Evolutionary conservation across 768 basidiomycete genomes (phyloP).

Genomic region (Russula lepida): DNA sequence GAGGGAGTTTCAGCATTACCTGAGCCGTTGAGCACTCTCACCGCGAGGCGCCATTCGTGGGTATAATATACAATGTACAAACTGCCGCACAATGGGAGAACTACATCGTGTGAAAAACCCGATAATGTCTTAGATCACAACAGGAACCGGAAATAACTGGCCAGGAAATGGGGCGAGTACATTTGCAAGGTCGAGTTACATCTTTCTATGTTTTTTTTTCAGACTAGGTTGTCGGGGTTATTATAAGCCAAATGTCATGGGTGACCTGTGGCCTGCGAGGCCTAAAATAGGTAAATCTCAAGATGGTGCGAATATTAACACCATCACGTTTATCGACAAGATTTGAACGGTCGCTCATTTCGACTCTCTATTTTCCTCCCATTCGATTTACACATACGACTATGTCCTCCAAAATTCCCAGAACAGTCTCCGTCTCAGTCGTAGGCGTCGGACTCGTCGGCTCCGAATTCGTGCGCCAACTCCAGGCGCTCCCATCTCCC

Average conservation of each 20-base stretch:
- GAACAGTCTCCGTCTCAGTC: constrained; percentile 52
- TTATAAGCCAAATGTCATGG: too few relatives aligned
- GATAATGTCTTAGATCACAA: too few relatives aligned
- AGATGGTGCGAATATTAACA: neutral
- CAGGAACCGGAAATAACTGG: too few relatives aligned
- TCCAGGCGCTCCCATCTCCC: constrained; percentile 55
- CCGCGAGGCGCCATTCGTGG: constrained; percentile 10
- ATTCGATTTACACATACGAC: neutral
- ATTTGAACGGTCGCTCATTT: neutral
- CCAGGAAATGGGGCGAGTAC: too few relatives aligned
- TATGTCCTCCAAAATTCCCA: constrained; percentile 6
- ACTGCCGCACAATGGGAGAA: too few relatives aligned
- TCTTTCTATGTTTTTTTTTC: too few relatives aligned
- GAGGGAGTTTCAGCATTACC: neutral
- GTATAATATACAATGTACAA: neutral
- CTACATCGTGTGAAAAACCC: too few relatives aligned
- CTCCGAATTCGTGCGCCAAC: constrained; percentile 74
- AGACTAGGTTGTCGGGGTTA: too few relatives aligned
- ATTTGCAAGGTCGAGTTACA: too few relatives aligned
- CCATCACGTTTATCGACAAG: neutral
- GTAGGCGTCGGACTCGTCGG: constrained; percentile 94
- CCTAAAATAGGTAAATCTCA: too few relatives aligned
- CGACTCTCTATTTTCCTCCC: neutral
- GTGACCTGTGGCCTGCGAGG: too few relatives aligned
- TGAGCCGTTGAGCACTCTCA: neutral